Evolutionary conservation across 345 rosid species (phyloP), one percentile per base, ranked within the genome.

Genomic region (Pistacia vera): DNA sequence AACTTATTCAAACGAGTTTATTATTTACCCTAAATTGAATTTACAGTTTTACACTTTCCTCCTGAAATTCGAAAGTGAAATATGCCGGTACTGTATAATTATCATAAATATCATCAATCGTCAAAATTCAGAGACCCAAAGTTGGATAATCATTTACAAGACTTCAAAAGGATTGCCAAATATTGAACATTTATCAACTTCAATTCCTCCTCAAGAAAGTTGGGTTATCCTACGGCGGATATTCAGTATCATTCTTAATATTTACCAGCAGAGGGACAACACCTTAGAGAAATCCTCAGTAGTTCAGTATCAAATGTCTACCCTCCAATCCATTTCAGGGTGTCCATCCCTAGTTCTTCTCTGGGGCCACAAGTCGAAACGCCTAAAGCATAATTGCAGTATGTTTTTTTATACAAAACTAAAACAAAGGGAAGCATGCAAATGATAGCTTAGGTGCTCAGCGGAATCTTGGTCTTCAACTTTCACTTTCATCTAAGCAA

Each of bases 401-500:
- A 66, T 13, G 49, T 66, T 66, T 78, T 78, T 68, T 30, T 74
- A 85, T 22, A 49, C 33, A 25, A 30, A 74, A 33, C 61, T 68
- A 28, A 67, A 57, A 61, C 35, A 51, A 72, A 35, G 38, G 18
- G 78, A 67, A 22, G 80, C 69, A 25, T 49, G 56, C 65, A 14
- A 14, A 17, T 69, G 44, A 66, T 28, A 63, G 67, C 58, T 25
- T 25, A 25, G 25, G 1, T 25, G 25, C 25, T 25, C 25, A 25
- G 25, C 25, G 25, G 25, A 25, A 25, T 25, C 25, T 25, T 25
- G 25, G 25, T 25, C 58, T 49, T 0, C 13, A 57, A 38, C 25
- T 72, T 48, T 85, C 89, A 20, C 64, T 81, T 81, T 88, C 96
- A 28, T 85, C 89, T n/a, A 75, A 75, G 75, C 93, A 93, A 81